Conservation (phyloP, 2,329 filamentous ascomycete genomes). For the Diaporthe aspalathi region DNA sequence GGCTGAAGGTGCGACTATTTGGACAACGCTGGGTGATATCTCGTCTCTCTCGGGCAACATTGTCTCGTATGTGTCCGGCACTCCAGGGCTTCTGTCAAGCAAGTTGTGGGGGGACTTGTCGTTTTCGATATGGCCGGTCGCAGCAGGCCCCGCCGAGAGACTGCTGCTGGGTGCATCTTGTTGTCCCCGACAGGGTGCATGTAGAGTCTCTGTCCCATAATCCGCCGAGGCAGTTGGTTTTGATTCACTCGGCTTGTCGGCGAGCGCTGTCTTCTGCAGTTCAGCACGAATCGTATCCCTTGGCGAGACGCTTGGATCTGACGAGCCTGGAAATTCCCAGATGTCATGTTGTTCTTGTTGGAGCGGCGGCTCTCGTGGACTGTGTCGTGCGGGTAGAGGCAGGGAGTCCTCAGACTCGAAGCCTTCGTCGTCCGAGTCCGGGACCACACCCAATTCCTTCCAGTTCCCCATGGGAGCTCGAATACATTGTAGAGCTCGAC, state of each 20-base stretch:
- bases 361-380: conserved; percentile 13
- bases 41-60: conserved; percentile 39
- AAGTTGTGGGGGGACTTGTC: neutral
- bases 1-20: conserved; percentile 39
- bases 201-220: neutral
- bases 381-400: conserved; percentile 26
- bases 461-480: conserved; percentile 53
- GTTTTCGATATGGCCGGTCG: neutral
- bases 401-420: conserved; percentile 52
- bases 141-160: neutral
- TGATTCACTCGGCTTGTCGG: neutral
- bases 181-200: neutral
- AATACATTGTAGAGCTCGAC: conserved; percentile 35
- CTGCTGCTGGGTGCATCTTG: conserved; percentile 5
- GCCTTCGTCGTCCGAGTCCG: conserved; percentile 57
- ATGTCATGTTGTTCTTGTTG: conserved; percentile 39
- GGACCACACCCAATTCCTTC: conserved; percentile 58
- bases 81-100: neutral
- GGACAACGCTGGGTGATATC: conserved; percentile 46
- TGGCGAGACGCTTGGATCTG: conserved; percentile 35
- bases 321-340: conserved; percentile 49
- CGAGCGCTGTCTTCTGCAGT: conserved; percentile 2
- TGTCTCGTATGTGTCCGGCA: neutral
- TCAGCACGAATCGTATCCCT: conserved; percentile 15
- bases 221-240: neutral